Evolutionary conservation across 306 rosid genomes (phyloP).

Genomic region (Comarum palustre): DNA sequence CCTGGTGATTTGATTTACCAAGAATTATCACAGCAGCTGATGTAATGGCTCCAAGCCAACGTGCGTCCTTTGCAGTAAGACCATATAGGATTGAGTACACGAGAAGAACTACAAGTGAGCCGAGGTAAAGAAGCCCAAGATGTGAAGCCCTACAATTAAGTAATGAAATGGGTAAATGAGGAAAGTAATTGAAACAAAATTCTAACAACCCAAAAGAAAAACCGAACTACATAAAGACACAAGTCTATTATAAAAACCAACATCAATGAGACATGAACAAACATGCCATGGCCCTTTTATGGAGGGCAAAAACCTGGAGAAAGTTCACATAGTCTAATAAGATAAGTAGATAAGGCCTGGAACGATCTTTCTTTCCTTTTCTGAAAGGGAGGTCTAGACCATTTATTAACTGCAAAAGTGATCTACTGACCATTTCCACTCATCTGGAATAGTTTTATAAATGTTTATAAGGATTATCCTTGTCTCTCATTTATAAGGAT

Average conservation of each 20-base stretch:
- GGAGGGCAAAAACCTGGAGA: neutral
- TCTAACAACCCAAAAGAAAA: neutral
- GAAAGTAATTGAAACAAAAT: neutral
- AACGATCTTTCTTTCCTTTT: no score
- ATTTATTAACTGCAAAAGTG: neutral
- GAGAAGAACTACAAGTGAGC: conserved; percentile 82
- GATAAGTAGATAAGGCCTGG: neutral
- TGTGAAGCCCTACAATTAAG: conserved; percentile 80
- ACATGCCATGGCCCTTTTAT: neutral
- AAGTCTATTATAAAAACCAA: neutral
- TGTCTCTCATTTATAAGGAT: neutral
- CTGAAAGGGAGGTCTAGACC: neutral
- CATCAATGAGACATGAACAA: neutral
- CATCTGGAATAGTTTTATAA: neutral
- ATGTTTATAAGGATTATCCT: neutral
- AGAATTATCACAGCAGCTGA: conserved; percentile 95
- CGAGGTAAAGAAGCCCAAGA: conserved; percentile 87
- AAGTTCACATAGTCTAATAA: neutral
- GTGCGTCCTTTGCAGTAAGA: conserved; percentile 68
- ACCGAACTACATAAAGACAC: neutral
- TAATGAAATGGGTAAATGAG: conserved; percentile 9
- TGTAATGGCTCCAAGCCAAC: conserved; percentile 95
- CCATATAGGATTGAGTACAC: conserved; percentile 92
- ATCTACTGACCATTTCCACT: neutral
- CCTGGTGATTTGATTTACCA: conserved; percentile 45